phyloP scores from a whole-genome alignment of 116 monocot genomes.

The Iris pallida region DNA sequence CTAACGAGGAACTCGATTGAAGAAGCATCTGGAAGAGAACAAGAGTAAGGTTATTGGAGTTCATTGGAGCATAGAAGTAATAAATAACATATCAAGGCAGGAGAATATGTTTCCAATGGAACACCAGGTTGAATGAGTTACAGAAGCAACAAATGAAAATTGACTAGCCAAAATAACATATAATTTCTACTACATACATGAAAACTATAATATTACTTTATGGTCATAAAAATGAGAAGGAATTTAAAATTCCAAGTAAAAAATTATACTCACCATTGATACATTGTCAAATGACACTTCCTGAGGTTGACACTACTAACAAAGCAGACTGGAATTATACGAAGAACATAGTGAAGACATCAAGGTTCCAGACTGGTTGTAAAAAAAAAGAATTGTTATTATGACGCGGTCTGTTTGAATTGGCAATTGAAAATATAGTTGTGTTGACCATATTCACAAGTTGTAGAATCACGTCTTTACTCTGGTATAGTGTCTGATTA shows the following conservation, averaged over 20 bases:
- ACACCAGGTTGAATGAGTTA: too few species aligned
- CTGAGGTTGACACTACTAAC: conserved; percentile 28
- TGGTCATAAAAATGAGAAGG: background rate
- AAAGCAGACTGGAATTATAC: conserved; percentile 40
- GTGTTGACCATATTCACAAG: conserved; percentile 74
- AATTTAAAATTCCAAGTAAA: background rate
- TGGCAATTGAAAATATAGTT: conserved; percentile 48
- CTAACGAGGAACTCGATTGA: too few species aligned
- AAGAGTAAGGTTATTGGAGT: too few species aligned
- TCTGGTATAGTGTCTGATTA: conserved; percentile 65
- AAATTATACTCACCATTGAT: conserved; percentile 33
- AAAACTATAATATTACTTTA: background rate
- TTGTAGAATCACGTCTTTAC: conserved; percentile 58
- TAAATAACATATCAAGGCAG: too few species aligned
- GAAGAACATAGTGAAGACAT: conserved; percentile 71
- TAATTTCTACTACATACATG: background rate
- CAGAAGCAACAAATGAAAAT: background rate
- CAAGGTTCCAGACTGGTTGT: conserved; percentile 55
- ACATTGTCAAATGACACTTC: conserved; percentile 65
- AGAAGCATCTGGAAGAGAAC: too few species aligned
- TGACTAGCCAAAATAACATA: background rate
- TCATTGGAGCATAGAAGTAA: too few species aligned
- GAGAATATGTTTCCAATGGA: too few species aligned
- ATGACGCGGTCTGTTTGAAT: conserved; percentile 24
- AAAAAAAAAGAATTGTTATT: conserved; percentile 18